phyloP scores from a whole-genome alignment of 202 grass and related monocot genomes.

The Zizania palustris region DNA sequence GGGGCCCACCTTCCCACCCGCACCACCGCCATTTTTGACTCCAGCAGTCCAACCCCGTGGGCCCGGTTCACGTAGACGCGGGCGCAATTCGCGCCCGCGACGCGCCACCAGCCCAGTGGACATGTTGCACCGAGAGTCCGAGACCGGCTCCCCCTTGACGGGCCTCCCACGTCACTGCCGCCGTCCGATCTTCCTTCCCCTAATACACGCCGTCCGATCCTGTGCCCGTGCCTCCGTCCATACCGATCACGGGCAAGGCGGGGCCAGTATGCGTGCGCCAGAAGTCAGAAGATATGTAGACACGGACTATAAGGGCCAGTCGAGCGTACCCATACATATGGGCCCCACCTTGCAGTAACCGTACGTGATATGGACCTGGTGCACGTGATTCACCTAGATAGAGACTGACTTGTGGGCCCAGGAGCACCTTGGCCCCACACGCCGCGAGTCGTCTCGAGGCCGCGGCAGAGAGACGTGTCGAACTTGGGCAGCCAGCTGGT shows the following conservation, averaged over 20 bases:
- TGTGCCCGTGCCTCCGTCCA: too few species aligned
- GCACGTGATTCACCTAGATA: not conserved
- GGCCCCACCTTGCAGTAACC: not conserved
- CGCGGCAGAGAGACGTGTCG: conserved; percentile 36
- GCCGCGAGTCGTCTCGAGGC: not conserved
- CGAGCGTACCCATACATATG: too few species aligned
- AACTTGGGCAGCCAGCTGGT: conserved; percentile 6
- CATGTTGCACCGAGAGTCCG: too few species aligned
- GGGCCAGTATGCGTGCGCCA: not conserved
- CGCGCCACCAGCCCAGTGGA: too few species aligned
- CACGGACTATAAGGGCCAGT: conserved; percentile 21
- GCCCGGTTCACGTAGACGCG: conserved; percentile 9
- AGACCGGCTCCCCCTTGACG: too few species aligned
- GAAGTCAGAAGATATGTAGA: conserved; percentile 14
- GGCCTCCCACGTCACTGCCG: not conserved
- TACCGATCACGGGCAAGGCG: conserved; percentile 28
- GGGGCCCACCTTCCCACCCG: not conserved
- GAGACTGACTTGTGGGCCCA: not conserved
- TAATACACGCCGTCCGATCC: too few species aligned
- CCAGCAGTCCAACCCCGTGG: not conserved
- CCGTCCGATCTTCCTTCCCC: too few species aligned
- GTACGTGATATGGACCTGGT: conserved; percentile 11
- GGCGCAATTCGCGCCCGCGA: not conserved
- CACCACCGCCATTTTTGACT: conserved; percentile 1
- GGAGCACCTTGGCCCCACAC: not conserved